Conservation (phyloP, 2,329 filamentous ascomycete species). For the Aspergillus udagawae region DNA sequence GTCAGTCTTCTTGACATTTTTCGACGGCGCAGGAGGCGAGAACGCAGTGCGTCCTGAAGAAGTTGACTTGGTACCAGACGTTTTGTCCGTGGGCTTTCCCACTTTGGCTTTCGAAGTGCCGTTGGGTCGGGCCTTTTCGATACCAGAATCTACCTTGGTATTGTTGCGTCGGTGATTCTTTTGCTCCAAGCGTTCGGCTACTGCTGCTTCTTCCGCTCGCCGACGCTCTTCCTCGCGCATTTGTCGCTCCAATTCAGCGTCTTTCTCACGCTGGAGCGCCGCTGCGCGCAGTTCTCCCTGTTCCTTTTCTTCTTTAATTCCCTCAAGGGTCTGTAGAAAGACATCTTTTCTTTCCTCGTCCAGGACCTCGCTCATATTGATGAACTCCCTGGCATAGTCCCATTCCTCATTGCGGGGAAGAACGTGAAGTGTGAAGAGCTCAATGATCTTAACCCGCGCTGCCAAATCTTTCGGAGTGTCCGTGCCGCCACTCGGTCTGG, state of each 20-base stretch:
- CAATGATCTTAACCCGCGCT: slow-evolving; percentile 83
- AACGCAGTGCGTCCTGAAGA: slow-evolving; percentile 28
- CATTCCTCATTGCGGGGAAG: slow-evolving; percentile 92
- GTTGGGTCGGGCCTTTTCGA: slow-evolving; percentile 53
- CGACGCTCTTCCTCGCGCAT: slow-evolving; percentile 41
- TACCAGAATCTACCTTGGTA: slow-evolving; percentile 66
- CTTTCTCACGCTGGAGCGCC: slow-evolving; percentile 59
- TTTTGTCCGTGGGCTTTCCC: slow-evolving; percentile 26
- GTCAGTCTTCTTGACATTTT: slow-evolving; percentile 37
- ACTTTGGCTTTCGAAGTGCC: slow-evolving; percentile 25
- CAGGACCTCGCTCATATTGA: slow-evolving; percentile 76
- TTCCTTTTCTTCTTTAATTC: slow-evolving; percentile 76
- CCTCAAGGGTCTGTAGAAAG: slow-evolving; percentile 80
- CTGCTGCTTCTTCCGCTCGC: slow-evolving; percentile 31
- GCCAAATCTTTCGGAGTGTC: slow-evolving; percentile 81
- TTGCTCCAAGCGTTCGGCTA: slow-evolving; percentile 38
- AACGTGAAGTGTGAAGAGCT: slow-evolving; percentile 92
- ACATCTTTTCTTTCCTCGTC: slow-evolving; percentile 89
- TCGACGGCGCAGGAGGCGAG: slow-evolving; percentile 30
- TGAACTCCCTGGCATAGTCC: slow-evolving; percentile 92
- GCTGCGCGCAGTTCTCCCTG: slow-evolving; percentile 62
- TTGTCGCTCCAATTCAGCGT: slow-evolving; percentile 51
- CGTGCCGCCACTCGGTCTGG: slow-evolving; percentile 55
- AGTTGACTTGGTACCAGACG: slow-evolving; percentile 17
- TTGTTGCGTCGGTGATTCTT: slow-evolving; percentile 50